Evolutionary conservation across 495 filamentous ascomycete species (phyloP), one percentile per base, ranked within the genome.

Genomic region (Penicillium pulvis): DNA sequence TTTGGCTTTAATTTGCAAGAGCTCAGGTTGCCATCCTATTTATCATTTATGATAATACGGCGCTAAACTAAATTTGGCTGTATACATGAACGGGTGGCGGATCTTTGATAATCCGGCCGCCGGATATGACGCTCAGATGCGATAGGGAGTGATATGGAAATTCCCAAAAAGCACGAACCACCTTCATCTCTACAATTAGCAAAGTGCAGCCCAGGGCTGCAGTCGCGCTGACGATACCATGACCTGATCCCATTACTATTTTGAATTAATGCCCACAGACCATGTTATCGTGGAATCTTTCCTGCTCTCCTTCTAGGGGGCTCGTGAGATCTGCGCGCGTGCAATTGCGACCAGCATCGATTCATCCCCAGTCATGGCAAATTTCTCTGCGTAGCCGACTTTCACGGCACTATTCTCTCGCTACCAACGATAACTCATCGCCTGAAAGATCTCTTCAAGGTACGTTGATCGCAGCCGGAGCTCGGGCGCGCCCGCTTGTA

Each of bases 271-370:
- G 43, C 20, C 12, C 12, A 20, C 20, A 52, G 54, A 66, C 48
- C 48, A 72, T 67, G 61, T 57, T 68, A 64, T 65, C 55, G 64
- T 72, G 65, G 67, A 69, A 68, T 59, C 60, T 57, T 36, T 65
- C 63, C 51, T 69, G 65, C 62, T 36, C 66, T 60, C 74, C 73
- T 66, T 68, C 67, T 42, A 72, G 70, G 75, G 72, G 69, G 63
- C 64, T 68, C 26, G 56, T 62, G 57, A 71, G 64, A 56, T 71
- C 65, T 55, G 67, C 59, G 51, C 53, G 65, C 45, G 60, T 64
- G 61, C 70, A 51, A 64, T 59, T 69, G 53, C 68, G 65, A 50
- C 62, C 62, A 55, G 53, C 53, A 54, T 57, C 63, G 23, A n/a
- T 63, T 46, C 62, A 53, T 52, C 46, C 55, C 46, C 59, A 58